A percentile compares a stretch with the other conserved stretches of the same genome.
These are phyloP conservation scores for Musa itinerans DNA, from an alignment of 176 grass and related monocot species.

Conservation along the genomic window DNA sequence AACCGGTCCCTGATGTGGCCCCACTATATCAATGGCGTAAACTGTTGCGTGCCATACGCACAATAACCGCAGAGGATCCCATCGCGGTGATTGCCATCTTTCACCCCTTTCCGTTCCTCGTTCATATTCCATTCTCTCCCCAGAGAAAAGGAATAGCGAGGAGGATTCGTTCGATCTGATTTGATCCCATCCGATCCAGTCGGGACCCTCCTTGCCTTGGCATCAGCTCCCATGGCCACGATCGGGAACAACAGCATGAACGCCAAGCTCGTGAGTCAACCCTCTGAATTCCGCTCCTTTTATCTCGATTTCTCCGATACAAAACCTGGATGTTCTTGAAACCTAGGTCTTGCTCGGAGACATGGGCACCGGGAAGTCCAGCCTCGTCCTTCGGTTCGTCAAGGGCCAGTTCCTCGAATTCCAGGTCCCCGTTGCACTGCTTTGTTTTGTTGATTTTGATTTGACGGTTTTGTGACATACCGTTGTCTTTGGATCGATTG, in stretches of 20 bases:
- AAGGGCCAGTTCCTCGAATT: constrained; percentile 96
- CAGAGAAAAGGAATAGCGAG: too few species aligned
- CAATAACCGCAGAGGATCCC: background rate
- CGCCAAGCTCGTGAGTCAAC: constrained; percentile 17
- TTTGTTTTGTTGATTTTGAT: background rate
- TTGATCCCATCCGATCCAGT: background rate
- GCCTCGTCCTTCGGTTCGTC: constrained; percentile 85
- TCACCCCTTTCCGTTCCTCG: background rate
- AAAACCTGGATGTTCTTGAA: background rate
- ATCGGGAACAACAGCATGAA: constrained; percentile 7
- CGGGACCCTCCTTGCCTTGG: background rate
- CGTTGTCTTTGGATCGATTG: background rate
- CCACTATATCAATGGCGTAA: background rate
- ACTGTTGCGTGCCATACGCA: too few species aligned
- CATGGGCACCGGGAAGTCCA: constrained; percentile 90
- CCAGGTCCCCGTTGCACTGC: constrained; percentile 30
- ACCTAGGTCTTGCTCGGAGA: constrained; percentile 80
- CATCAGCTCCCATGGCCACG: constrained; percentile 4
- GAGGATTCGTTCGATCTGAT: too few species aligned
- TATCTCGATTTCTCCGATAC: background rate
- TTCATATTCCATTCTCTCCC: background rate
- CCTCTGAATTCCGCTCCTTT: background rate
- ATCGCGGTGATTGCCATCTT: background rate
- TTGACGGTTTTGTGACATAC: background rate
- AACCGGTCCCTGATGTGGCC: background rate